Base-by-base conservation (phyloP, 2,329 filamentous ascomycete genomes). In the Hypomyces perniciosus region DNA sequence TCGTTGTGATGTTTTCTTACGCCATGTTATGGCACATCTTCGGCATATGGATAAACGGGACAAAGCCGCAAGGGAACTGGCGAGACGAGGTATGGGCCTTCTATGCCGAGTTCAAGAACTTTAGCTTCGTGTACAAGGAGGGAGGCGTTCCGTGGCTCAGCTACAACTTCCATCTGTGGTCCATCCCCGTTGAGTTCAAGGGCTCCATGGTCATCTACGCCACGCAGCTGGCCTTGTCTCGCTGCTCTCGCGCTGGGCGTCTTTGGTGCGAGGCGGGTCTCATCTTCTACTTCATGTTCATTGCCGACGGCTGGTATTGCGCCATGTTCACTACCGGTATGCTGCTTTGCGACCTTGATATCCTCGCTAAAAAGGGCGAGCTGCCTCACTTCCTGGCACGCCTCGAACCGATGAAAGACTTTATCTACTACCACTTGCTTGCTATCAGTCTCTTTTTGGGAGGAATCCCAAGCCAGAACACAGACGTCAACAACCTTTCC, bases 141-240 rank as follows among this genome's bases (percentile, higher is more conserved):
- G 79, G 80, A 6, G 78, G 77, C 1, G 68, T 75, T 8, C 75
- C 78, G 8, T 84, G 79, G 71, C 45, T 68, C 28, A 57, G 43
- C 12, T 65, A 80, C 66, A 81, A 83, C 57, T 72, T 71, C 29
- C 83, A 85, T 56, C 61, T 79, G 3, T 85, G 81, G 80, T 83
- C 76, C 0, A 85, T 86, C 48, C 81, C 83, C 0, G 68, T 81
- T 20, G 83, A 86, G 60, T 77, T 83, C 65, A 70, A 74, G 57
- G 84, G 84, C 8, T 87, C 84, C 1, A 73, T 88, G 48, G 68
- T 83, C 54, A 67, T 85, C 48, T 88, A 84, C 62, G 80, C 77
- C 0, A 63, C 76, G 0, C 64, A 80, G 5, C 61, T 82, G 20
- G 79, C 83, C 0, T 71, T 87, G 8, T 77, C 81, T 1, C 71